A percentile compares a stretch with the other conserved stretches of the same genome.
phyloP scores from a whole-genome alignment of 208 protist species.

The Strigomonas culicis region DNA sequence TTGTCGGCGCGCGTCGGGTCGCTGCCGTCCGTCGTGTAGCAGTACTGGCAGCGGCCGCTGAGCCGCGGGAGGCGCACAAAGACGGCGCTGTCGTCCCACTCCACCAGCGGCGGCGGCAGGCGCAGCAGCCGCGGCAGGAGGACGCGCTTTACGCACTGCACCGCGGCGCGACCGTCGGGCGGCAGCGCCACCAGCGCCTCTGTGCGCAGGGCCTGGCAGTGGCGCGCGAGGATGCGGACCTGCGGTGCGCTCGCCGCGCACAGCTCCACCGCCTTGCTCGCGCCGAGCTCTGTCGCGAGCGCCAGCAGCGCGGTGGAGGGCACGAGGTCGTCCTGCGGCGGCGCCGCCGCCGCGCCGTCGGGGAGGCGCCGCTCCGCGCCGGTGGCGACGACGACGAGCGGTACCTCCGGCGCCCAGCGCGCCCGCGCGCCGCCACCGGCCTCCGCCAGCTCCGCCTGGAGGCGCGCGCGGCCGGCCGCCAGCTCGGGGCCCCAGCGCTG shows the following conservation, averaged over 20 bases:
- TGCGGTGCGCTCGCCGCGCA: slow-evolving; percentile 18
- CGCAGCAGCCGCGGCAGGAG: slow-evolving; percentile 16
- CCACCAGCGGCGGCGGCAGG: slow-evolving; percentile 15
- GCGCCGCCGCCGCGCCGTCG: background rate
- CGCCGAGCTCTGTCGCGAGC: slow-evolving; percentile 31
- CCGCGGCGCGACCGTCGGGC: background rate
- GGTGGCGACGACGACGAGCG: slow-evolving; percentile 30
- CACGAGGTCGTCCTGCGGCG: slow-evolving; percentile 9
- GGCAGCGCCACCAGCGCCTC: slow-evolving; percentile 15
- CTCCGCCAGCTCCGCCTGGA: slow-evolving; percentile 12
- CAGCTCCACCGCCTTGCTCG: slow-evolving; percentile 42
- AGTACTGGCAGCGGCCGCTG: slow-evolving; percentile 3
- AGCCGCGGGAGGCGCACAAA: background rate
- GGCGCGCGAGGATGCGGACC: slow-evolving; percentile 14
- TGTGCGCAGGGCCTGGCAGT: slow-evolving; percentile 16
- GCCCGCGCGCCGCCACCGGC: background rate
- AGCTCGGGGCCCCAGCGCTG: slow-evolving; percentile 16
- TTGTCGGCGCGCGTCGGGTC: background rate
- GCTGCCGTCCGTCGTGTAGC: background rate
- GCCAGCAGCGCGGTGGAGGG: slow-evolving; percentile 19
- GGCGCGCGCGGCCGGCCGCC: slow-evolving; percentile 11
- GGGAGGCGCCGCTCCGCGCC: slow-evolving; percentile 19
- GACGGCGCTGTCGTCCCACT: slow-evolving; percentile 10
- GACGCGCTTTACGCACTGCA: slow-evolving; percentile 2
- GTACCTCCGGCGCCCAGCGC: slow-evolving; percentile 14